Conservation (phyloP, 495 filamentous ascomycete genomes). For the Neurospora sp. region DNA sequence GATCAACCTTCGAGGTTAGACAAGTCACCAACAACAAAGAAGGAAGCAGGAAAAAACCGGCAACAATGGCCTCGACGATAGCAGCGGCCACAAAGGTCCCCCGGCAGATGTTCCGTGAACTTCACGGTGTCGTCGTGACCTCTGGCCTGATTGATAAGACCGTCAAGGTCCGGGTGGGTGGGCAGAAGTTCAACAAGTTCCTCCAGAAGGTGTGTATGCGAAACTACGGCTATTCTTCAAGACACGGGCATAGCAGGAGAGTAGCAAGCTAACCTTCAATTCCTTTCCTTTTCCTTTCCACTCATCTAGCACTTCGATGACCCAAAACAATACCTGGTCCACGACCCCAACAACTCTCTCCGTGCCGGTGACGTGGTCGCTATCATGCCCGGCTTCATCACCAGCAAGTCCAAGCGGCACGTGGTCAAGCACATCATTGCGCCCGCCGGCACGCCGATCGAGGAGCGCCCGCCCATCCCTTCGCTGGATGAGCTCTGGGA, state of each 20-base stretch:
- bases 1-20: background rate
- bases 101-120: slow-evolving; percentile 22
- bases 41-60: background rate
- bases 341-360: slow-evolving; percentile 66
- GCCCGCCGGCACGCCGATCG: slow-evolving; percentile 54
- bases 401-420: slow-evolving; percentile 57
- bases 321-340: slow-evolving; percentile 47
- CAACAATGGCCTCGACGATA: slow-evolving; percentile 24
- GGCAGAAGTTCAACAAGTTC: slow-evolving; percentile 49
- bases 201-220: slow-evolving; percentile 41
- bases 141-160: slow-evolving; percentile 61
- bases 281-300: slow-evolving; percentile 1
- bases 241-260: background rate
- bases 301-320: slow-evolving; percentile 37
- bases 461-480: slow-evolving; percentile 53
- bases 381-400: slow-evolving; percentile 57
- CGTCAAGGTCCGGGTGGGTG: slow-evolving; percentile 56
- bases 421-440: slow-evolving; percentile 71
- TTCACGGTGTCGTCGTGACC: slow-evolving; percentile 53
- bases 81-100: slow-evolving; percentile 16
- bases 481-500: slow-evolving; percentile 51
- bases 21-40: background rate
- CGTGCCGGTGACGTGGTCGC: slow-evolving; percentile 71
- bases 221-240: background rate
- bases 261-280: background rate